A percentile compares a stretch with the other conserved stretches of the same genome.
Evolutionary conservation across 768 basidiomycete species (phyloP).

Genomic region (Psilocybe tampanensis): DNA sequence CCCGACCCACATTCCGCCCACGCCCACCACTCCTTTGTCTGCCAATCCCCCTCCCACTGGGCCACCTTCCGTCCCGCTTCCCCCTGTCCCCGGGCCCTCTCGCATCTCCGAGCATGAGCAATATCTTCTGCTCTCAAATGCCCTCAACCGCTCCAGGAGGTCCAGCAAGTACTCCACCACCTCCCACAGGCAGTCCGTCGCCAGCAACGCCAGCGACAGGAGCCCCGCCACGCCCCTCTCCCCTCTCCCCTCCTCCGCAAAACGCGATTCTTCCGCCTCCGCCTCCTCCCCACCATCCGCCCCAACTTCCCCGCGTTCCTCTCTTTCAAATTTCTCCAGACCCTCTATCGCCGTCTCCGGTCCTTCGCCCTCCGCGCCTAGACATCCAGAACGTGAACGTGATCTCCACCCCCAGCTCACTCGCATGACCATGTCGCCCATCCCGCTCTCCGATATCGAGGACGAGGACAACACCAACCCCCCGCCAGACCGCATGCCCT

Average conservation of each 20-base stretch:
- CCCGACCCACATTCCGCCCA: constrained; percentile 42
- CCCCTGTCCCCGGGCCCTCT: constrained; percentile 67
- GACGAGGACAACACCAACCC: constrained; percentile 17
- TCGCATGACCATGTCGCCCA: constrained; percentile 25
- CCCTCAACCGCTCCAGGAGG: constrained; percentile 14
- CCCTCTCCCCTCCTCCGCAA: neutral
- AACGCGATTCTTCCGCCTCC: neutral
- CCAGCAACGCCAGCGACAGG: constrained; percentile 15
- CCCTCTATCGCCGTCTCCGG: constrained; percentile 21
- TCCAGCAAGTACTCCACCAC: constrained; percentile 27
- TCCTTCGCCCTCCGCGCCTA: neutral
- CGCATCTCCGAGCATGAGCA: constrained; percentile 53
- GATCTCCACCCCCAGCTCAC: constrained; percentile 16
- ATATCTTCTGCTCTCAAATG: constrained; percentile 32
- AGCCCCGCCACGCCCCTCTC: constrained; percentile 5
- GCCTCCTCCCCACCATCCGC: neutral
- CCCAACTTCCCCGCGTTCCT: neutral
- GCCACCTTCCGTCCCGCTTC: constrained; percentile 61
- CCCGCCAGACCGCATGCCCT: constrained; percentile 4
- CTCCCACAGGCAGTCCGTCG: constrained; percentile 23
- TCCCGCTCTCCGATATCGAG: constrained; percentile 29
- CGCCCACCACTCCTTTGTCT: constrained; percentile 22
- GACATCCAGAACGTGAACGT: neutral
- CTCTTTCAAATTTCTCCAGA: constrained; percentile 21
- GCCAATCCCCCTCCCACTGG: constrained; percentile 58